phyloP scores from a whole-genome alignment of 768 basidiomycete species.

The Gautieria morchelliformis region DNA sequence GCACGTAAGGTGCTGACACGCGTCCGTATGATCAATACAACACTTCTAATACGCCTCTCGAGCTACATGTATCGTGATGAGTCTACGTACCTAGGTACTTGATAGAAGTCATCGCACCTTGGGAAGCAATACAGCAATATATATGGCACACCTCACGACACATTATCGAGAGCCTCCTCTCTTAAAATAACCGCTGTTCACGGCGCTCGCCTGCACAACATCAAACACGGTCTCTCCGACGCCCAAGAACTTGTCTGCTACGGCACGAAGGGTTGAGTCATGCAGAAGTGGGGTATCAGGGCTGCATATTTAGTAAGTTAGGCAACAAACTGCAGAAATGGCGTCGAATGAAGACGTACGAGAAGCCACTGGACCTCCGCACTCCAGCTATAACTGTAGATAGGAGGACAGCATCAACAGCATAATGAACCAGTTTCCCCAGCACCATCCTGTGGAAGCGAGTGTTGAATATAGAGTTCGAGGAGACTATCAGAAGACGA shows the following conservation, averaged over 20 bases:
- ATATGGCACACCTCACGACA: not conserved
- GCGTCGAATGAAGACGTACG: slow-evolving; percentile 45
- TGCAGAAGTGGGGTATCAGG: slow-evolving; percentile 59
- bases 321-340: slow-evolving; percentile 2
- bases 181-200: slow-evolving; percentile 69
- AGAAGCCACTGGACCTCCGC: slow-evolving; percentile 80
- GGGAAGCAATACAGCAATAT: not conserved
- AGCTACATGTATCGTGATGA: not conserved
- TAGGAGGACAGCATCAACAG: slow-evolving; percentile 73
- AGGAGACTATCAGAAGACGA: not conserved
- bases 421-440: slow-evolving; percentile 74
- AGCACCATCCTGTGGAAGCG: slow-evolving; percentile 29
- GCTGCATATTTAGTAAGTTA: slow-evolving; percentile 27
- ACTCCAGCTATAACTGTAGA: slow-evolving; percentile 90
- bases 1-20: not conserved
- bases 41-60: not conserved
- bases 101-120: not conserved
- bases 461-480: not conserved
- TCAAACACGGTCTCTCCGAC: slow-evolving; percentile 88
- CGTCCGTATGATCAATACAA: not conserved
- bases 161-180: slow-evolving; percentile 1
- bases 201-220: slow-evolving; percentile 72
- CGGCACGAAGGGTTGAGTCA: slow-evolving; percentile 65
- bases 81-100: not conserved
- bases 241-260: slow-evolving; percentile 75